These are phyloP conservation scores for Sporothrix curviconia DNA, from an alignment of 2,329 filamentous ascomycete species.

Conservation along the genomic window DNA sequence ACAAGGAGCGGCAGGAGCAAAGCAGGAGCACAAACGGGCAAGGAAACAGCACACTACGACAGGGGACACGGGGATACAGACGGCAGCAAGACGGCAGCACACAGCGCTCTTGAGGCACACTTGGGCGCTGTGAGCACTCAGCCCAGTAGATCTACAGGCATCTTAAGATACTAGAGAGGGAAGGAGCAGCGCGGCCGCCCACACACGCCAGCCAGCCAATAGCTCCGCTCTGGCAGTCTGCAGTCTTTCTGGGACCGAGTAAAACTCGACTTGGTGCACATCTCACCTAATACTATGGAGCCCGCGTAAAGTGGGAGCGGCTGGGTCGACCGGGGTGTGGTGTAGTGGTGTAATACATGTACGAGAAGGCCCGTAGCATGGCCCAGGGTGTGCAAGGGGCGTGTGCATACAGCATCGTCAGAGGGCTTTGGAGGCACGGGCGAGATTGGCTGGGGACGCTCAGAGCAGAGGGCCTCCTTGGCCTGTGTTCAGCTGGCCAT, in stretches of 20 bases:
- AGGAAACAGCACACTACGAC: conserved; percentile 1
- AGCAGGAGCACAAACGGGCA: background rate
- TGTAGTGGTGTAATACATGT: conserved; percentile 4
- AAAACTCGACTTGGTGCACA: conserved; percentile 31
- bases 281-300: conserved; percentile 23
- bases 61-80: background rate
- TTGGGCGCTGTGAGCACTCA: background rate
- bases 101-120: background rate
- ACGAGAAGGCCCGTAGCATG: conserved; percentile 27
- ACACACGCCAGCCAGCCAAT: background rate
- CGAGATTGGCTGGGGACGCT: conserved; percentile 5
- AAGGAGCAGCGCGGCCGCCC: background rate
- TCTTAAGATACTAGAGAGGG: background rate
- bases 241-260: conserved; percentile 7
- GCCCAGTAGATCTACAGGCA: background rate
- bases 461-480: background rate
- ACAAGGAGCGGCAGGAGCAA: conserved; percentile 26
- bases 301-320: conserved; percentile 19
- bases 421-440: background rate
- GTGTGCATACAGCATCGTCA: conserved; percentile 1
- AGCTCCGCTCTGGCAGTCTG: background rate
- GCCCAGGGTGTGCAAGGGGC: conserved; percentile 31
- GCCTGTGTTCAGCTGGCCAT: conserved; percentile 1
- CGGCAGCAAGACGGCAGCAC: conserved; percentile 2
- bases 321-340: conserved; percentile 11